Evolutionary conservation across 768 basidiomycete species (phyloP), one percentile per base, ranked within the genome.

Genomic region (Dentipellis sp.): DNA sequence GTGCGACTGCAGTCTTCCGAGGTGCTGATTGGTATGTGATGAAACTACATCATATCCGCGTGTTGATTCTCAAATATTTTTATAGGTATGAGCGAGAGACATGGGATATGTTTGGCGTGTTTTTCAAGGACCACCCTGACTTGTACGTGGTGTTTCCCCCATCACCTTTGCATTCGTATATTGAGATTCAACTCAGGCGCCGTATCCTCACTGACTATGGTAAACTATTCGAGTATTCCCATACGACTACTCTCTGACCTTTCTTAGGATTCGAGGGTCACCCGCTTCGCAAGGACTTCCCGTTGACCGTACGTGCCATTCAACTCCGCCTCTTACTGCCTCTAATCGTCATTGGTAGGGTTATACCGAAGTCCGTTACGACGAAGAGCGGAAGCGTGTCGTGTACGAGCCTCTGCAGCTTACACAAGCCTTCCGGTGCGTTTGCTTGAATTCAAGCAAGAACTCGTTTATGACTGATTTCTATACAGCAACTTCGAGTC

Each of bases 161-260:
- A 29, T 55, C 16, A 46, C 49, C 42, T 39, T 35, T 21, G 23
- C 21, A 52, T 56, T 39, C 38, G 9, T 17, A 53, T 63, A 12
- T 56, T 51, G 67, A 56, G 65, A 58, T n/a, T n/a, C 12, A 35
- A 57, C 50, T 62, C 37, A 50, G 92, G 29, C 94, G 97, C 59
- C 91, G 97, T 54, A 94, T 99, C 70, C 77, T 99, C 65, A 99
- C 97, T 45, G 97, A 99, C 70, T 99, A 99, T 70, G 97, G 94
- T 84, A 70, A 37, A 71, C 67, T 38, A 4, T 42, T 34, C 14
- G 51, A 29, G 38, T 50, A 21, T 22, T 23, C 19, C 38, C 39
- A 47, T 50, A 58, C 52, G 16, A 22, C 19, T 57, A 12, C 35
- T 39, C 52, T 45, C 56, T 62, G 16, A 65, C 52, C 37, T 53